These are phyloP conservation scores for Logfia minima DNA, from an alignment of 129 eudicot genomes.

Conservation along the genomic window DNA sequence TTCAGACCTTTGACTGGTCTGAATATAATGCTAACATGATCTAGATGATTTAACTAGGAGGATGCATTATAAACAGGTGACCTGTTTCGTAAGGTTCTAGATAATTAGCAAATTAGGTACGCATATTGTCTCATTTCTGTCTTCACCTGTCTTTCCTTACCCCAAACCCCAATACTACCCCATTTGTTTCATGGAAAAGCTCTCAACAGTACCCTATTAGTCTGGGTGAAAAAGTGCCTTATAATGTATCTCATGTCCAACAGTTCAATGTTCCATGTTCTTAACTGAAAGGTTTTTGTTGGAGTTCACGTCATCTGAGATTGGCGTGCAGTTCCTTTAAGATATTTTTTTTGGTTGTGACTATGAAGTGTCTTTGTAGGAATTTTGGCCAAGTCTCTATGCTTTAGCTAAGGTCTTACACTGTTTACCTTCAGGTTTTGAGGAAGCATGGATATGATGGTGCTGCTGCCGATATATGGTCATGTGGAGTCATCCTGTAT, in stretches of 20 bases:
- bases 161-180: too few species aligned
- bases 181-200: too few species aligned
- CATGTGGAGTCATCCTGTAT: constrained; percentile 93
- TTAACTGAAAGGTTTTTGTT: constrained; percentile 3
- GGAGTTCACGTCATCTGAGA: constrained; percentile 14
- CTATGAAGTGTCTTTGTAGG: neutral
- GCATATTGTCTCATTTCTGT: neutral
- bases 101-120: constrained; percentile 15
- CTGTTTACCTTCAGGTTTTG: constrained; percentile 52
- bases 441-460: constrained; percentile 86
- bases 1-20: too few species aligned
- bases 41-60: too few species aligned
- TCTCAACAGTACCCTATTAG: neutral
- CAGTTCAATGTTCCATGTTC: neutral
- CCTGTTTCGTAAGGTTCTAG: neutral
- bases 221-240: neutral
- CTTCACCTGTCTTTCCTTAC: neutral
- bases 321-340: neutral
- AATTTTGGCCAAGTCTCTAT: neutral
- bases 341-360: neutral
- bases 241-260: constrained; percentile 2
- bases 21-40: too few species aligned
- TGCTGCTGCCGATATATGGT: constrained; percentile 98
- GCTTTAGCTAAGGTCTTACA: constrained; percentile 16
- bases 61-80: neutral